phyloP scores from a whole-genome alignment of 2,329 filamentous ascomycete species.

The Ascochyta fabae region DNA sequence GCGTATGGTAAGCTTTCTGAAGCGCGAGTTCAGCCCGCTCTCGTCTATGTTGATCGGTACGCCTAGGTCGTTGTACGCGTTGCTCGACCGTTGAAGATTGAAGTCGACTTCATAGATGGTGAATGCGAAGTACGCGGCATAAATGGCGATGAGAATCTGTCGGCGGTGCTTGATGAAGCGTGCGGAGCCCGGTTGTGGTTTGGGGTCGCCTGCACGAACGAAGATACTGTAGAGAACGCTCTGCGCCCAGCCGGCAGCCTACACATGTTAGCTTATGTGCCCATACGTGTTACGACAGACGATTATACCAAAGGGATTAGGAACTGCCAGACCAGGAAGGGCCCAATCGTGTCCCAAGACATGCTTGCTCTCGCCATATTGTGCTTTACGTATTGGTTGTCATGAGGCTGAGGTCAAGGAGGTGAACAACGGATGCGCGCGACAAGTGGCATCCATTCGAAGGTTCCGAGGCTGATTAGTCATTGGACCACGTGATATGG shows the following conservation, averaged over 20 bases:
- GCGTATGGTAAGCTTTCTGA: conserved; percentile 69
- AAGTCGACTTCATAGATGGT: conserved; percentile 92
- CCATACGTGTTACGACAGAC: neutral
- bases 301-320: conserved; percentile 39
- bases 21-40: conserved; percentile 79
- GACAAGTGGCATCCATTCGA: conserved; percentile 13
- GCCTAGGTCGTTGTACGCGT: conserved; percentile 81
- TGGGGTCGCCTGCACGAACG: conserved; percentile 86
- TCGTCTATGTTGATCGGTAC: conserved; percentile 74
- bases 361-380: conserved; percentile 34
- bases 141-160: conserved; percentile 81
- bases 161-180: conserved; percentile 77
- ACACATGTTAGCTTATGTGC: conserved; percentile 21
- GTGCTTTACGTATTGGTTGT: neutral
- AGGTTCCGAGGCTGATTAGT: conserved; percentile 15
- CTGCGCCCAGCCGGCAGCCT: conserved; percentile 62
- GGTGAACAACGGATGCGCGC: conserved; percentile 3
- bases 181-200: conserved; percentile 71
- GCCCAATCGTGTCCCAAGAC: conserved; percentile 40
- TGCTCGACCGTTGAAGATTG: conserved; percentile 71
- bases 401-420: neutral
- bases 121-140: conserved; percentile 84
- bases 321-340: conserved; percentile 46
- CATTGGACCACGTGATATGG: neutral
- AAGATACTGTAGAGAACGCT: conserved; percentile 84